These are phyloP conservation scores for Aspergillus felis DNA, from an alignment of 2,329 filamentous ascomycete genomes.

Conservation along the genomic window DNA sequence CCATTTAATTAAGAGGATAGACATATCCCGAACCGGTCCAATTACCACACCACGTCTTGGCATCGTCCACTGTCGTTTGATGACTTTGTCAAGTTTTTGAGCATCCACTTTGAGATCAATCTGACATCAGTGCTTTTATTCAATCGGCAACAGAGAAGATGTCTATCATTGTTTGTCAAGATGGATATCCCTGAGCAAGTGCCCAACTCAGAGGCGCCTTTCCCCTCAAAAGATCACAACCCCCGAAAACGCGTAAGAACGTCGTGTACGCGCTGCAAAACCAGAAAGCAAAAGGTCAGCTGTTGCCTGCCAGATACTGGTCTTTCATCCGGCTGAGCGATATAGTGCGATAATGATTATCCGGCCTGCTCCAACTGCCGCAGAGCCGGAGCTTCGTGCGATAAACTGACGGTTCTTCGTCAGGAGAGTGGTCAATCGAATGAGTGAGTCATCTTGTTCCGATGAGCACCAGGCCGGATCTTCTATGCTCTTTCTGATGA, in stretches of 20 bases:
- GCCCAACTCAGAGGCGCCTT: constrained; percentile 3
- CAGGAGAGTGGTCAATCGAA: constrained; percentile 35
- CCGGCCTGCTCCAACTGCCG: constrained; percentile 45
- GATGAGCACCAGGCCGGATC: not conserved
- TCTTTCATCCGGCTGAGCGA: not conserved
- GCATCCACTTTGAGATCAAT: not conserved
- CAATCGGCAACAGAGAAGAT: not conserved
- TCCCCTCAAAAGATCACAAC: constrained; percentile 32
- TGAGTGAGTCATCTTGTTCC: constrained; percentile 23
- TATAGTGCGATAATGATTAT: constrained; percentile 44
- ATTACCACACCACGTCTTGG: not conserved
- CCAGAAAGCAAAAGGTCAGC: constrained; percentile 43
- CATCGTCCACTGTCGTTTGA: not conserved
- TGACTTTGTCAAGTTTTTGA: not conserved
- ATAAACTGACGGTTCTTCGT: constrained; percentile 38
- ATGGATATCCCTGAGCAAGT: constrained; percentile 19
- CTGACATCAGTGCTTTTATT: not conserved
- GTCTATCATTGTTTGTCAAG: not conserved
- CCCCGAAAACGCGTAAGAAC: constrained; percentile 45
- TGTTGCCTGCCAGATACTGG: not conserved
- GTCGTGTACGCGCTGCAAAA: constrained; percentile 46
- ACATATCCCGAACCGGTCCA: not conserved
- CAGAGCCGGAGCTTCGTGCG: constrained; percentile 41
- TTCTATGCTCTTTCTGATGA: not conserved
- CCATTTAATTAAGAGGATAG: not conserved